Base-by-base conservation (phyloP, 1,284 basidiomycete species). In the Ustilago hordei region DNA sequence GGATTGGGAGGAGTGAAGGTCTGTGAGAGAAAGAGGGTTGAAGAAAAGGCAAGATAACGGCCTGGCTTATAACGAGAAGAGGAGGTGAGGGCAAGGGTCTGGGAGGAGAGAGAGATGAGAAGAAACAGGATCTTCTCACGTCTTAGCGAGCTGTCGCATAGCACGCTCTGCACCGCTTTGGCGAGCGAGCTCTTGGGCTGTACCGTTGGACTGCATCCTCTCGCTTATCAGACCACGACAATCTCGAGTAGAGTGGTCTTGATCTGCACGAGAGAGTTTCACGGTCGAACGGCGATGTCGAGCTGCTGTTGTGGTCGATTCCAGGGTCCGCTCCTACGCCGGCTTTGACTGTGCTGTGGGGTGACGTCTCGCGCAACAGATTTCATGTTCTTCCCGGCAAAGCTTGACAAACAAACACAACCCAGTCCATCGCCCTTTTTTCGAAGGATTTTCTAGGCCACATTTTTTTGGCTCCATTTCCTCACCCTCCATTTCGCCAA, bases 321-420 rank as follows among this genome's bases (percentile, higher is more conserved):
- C 58, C 28, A 58, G 59, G 65, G 59, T 61, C 65, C 65, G 55
- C 65, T 52, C 38, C 9, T 15, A 11, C 28, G 47, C 54, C 45
- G 53, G 58, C 17, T 53, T 60, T 60, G 32, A 36, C 54, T 52
- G 55, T 48, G 65, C 60, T 61, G 65, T 68, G 17, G 54, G 43
- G 65, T 68, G 65, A 68, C 65, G 65, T 66, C 34, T 64, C 28
- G 28, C n/a, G 50, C 50, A 31, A 31, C 48, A 28, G 48, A 31
- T 12, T 50, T 50, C 11, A 12, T 5, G n/a, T 54, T 54, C 19
- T 23, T 54, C 17, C 52, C 31, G 34, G 7, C n/a, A 19, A 19
- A 19, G n/a, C 43, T 45, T 19, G 4, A 13, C 43, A 45, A 45
- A 45, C 43, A 19, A 19, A 23, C 23, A 23, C 23, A 23, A 23